Evolutionary conservation across 805 yeast species (phyloP).

Genomic region (Saccharomycodes ludwigii): DNA sequence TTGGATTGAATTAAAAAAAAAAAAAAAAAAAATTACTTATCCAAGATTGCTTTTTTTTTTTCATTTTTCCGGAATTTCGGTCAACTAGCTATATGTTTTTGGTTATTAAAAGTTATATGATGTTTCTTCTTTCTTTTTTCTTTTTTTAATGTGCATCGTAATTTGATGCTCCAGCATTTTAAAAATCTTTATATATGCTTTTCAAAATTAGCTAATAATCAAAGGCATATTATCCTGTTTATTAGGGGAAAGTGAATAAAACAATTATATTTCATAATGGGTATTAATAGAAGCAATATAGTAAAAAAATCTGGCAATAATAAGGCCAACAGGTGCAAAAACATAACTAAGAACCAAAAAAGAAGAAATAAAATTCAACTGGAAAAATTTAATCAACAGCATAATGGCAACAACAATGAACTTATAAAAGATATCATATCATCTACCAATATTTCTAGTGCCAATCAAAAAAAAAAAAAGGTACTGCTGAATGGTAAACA

Average conservation of each 20-base stretch:
- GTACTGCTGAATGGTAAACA: constrained; percentile 1
- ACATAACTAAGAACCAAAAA: constrained; percentile 13
- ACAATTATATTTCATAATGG: background rate
- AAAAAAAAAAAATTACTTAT: too few relatives aligned
- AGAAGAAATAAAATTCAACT: constrained; percentile 17
- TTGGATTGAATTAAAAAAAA: too few relatives aligned
- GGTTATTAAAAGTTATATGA: too few relatives aligned
- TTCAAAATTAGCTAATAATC: background rate
- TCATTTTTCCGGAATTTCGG: too few relatives aligned
- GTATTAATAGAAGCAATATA: background rate
- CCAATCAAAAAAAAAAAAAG: constrained; percentile 5
- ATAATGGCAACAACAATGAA: constrained; percentile 4
- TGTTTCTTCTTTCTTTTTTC: too few relatives aligned
- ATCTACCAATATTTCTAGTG: constrained; percentile 7
- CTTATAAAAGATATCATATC: constrained; percentile 8
- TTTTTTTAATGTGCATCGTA: too few relatives aligned
- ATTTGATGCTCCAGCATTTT: too few relatives aligned
- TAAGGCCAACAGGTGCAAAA: too few relatives aligned
- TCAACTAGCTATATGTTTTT: too few relatives aligned
- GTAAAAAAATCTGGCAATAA: constrained; percentile 2
- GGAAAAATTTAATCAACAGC: constrained; percentile 14
- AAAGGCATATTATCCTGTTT: background rate
- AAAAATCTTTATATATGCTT: too few relatives aligned
- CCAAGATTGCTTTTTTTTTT: too few relatives aligned
- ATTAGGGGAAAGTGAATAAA: background rate